Evolutionary conservation across 2,329 filamentous ascomycete species (phyloP), one percentile per base, ranked within the genome.

Genomic region (Colletotrichum liaoningense): DNA sequence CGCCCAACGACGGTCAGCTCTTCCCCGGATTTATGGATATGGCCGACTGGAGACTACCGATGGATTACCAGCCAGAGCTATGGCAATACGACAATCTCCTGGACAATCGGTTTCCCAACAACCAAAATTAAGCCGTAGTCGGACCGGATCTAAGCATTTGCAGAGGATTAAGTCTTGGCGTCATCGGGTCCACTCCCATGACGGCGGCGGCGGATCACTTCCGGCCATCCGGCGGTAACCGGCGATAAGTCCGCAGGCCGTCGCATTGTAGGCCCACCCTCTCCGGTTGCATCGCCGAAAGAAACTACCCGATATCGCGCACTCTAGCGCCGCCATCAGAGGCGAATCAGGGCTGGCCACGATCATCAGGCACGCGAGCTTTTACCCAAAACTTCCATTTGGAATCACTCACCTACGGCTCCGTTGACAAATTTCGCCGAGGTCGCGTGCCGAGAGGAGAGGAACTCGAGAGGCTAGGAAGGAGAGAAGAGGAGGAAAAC

Each of bases 41-140:
- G 42, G 55, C 67, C 22, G 56, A 73, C 60, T 73, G 70, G 70
- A 60, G 70, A 28, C 55, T 73, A 14, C 70, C 67, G 16, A 60
- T 73, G 67, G 70, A 73, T 28, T 73, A 70, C 28, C 70, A 73
- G 60, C 70, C 70, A 22, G 67, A 73, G 14, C 35, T 73, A 0
- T 73, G 70, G 70, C 70, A 73, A 35, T 70, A 60, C 7, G 70
- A 70, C 26, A 65, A 33, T 26, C 9, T 70, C 8, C 24, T 57
- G 9, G 67, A 65, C 24, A 35, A 35, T 19, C 55, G 49, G 8
- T 70, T 42, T n/a, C 42, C 49, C 16, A 59, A 52, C 12, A 59
- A 52, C 55, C 35, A 73, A 22, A 70, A 57, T 24, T 22, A 4
- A n/a, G 16, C 22, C 58, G n/a, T 6, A 19, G 30, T 30, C 33